Conservation (phyloP, 805 yeast species). For the Candida verbasci region DNA sequence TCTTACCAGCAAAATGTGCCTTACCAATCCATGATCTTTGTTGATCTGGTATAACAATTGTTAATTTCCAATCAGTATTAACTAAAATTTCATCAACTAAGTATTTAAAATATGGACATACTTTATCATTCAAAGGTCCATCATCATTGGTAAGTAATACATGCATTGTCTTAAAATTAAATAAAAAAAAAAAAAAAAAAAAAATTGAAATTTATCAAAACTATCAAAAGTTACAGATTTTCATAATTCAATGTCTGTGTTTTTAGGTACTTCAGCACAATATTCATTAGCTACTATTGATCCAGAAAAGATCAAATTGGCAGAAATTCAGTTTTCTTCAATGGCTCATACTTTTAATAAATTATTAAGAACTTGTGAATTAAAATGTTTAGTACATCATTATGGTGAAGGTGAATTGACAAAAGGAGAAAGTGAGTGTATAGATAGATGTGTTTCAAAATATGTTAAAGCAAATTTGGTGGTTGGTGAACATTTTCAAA, state of each 20-base stretch:
- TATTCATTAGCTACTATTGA: conserved; percentile 46
- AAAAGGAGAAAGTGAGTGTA: conserved; percentile 79
- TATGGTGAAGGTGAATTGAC: conserved; percentile 81
- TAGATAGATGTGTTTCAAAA: conserved; percentile 83
- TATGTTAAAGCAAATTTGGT: conserved; percentile 68
- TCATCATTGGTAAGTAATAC: conserved; percentile 84
- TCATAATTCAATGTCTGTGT: conserved; percentile 52
- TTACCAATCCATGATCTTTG: conserved; percentile 95
- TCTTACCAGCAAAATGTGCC: conserved; percentile 85
- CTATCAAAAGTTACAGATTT: background rate
- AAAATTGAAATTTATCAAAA: background rate
- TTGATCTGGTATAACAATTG: conserved; percentile 82
- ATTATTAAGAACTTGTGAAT: conserved; percentile 57
- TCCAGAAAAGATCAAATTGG: conserved; percentile 56
- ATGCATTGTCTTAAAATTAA: conserved; percentile 31
- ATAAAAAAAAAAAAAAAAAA: conserved; percentile 2
- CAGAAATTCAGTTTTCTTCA: conserved; percentile 66
- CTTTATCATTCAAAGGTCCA: conserved; percentile 79
- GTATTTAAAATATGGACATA: conserved; percentile 82
- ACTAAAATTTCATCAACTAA: conserved; percentile 64
- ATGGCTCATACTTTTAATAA: conserved; percentile 53
- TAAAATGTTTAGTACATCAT: conserved; percentile 80
- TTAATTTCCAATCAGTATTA: conserved; percentile 77
- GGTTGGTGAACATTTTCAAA: conserved; percentile 52
- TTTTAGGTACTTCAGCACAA: conserved; percentile 46